A percentile compares a stretch with the other conserved stretches of the same genome.
These are phyloP conservation scores for Spatholobus suberectus DNA, from an alignment of 306 rosid species.

Conservation along the genomic window DNA sequence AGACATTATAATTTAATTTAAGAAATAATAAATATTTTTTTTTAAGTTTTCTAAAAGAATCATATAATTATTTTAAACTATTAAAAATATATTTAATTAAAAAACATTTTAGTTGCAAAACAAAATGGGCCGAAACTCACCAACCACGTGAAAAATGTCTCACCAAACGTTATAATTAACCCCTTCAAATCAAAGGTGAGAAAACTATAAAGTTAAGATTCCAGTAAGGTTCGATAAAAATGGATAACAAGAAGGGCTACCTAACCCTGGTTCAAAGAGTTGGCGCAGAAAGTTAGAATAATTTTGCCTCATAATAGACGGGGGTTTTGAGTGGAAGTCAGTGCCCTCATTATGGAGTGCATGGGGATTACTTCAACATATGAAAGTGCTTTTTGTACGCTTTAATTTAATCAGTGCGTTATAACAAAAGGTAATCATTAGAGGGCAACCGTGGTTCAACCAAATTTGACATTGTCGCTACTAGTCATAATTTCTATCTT, in stretches of 20 bases:
- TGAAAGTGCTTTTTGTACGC: slow-evolving; percentile 33
- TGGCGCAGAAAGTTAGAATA: slow-evolving; percentile 49
- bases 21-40: neutral
- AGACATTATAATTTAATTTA: neutral
- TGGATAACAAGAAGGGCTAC: neutral
- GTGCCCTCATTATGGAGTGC: slow-evolving; percentile 12
- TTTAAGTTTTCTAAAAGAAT: neutral
- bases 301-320: neutral
- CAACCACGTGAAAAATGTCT: neutral
- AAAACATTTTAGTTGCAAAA: neutral
- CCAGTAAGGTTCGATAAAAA: neutral
- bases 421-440: slow-evolving; percentile 38
- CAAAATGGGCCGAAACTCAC: neutral
- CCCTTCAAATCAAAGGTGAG: neutral
- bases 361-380: neutral
- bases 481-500: neutral
- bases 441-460: slow-evolving; percentile 22
- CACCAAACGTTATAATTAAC: neutral
- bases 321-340: slow-evolving; percentile 2
- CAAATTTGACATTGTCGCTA: neutral
- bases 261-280: slow-evolving; percentile 23
- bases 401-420: slow-evolving; percentile 17
- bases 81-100: neutral
- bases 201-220: slow-evolving; percentile 5
- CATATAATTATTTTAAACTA: neutral